Base-by-base conservation (phyloP, 345 rosid species). In the Erysimum cheiranthoides region DNA sequence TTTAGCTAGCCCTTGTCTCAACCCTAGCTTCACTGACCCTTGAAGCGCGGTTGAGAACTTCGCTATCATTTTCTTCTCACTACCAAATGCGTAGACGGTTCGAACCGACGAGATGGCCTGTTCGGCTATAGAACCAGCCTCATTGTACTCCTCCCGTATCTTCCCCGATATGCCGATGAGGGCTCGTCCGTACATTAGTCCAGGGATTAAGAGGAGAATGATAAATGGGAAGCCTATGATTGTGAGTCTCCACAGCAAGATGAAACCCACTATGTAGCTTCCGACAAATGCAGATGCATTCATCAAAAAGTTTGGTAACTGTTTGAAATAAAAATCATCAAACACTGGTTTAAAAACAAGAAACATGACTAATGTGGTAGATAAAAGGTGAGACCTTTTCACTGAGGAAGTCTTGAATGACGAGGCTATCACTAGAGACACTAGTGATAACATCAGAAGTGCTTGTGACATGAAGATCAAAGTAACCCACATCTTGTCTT, bases 381-480 rank as follows among this genome's bases (percentile, higher is more conserved):
- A 17, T 35, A 45, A 57, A 54, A 64, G 50, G 13, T 38, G 54
- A 36, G 51, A 93, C 98, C 98, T 93, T 93, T 83, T 91, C 97
- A 58, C 97, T 91, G 51, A 91, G 86, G 82, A 96, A 90, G 79
- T 93, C 97, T 88, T 93, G 98, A 66, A 93, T 88, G 16, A 91
- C 88, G 38, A 93, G 86, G 45, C 92, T 91, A 75, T 93, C 98
- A 34, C 92, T 93, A 27, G 93, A 93, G 66, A 93, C 90, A 82
- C 92, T 89, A 49, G 89, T 91, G 80, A 88, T 87, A 68, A 91
- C 83, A 76, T 93, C 98, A 8, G 95, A 93, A 64, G 97, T 93
- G 84, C 90, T 86, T 40, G 98, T 91, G 74, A 86, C 98, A 73
- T 73, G 51, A 27, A 93, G 88, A 81, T 93, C 25, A 21, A 21